phyloP scores from a whole-genome alignment of 352 stramenopile genomes.

The Globisporangium splendens region DNA sequence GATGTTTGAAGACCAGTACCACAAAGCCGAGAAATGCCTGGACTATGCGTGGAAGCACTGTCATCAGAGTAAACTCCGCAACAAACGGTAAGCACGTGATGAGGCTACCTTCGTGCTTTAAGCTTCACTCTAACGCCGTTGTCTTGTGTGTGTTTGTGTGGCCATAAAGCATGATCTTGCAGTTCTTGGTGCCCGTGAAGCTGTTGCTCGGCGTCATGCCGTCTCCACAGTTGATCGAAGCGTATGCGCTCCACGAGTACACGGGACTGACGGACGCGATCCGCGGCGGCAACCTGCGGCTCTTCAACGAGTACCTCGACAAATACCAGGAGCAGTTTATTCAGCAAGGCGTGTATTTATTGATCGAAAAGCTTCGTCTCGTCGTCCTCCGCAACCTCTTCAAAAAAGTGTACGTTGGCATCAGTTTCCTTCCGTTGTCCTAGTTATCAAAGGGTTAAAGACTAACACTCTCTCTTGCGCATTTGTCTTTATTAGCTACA shows the following conservation, averaged over 20 bases:
- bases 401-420: slow-evolving; percentile 90
- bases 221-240: slow-evolving; percentile 85
- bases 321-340: slow-evolving; percentile 91
- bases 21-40: slow-evolving; percentile 91
- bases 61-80: slow-evolving; percentile 74
- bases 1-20: slow-evolving; percentile 97
- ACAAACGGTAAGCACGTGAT: slow-evolving; percentile 68
- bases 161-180: slow-evolving; percentile 82
- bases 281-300: slow-evolving; percentile 87
- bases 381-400: slow-evolving; percentile 95
- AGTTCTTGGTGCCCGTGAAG: slow-evolving; percentile 94
- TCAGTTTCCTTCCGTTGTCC: too few relatives aligned
- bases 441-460: too few relatives aligned
- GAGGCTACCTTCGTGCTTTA: too few relatives aligned
- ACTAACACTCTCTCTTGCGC: neutral
- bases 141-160: neutral
- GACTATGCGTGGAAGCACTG: slow-evolving; percentile 93
- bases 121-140: too few relatives aligned
- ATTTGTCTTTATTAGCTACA: slow-evolving; percentile 35
- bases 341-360: slow-evolving; percentile 92
- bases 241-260: slow-evolving; percentile 88
- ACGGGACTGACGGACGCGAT: slow-evolving; percentile 89
- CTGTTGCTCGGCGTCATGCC: slow-evolving; percentile 92
- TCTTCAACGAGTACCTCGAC: slow-evolving; percentile 91
- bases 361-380: slow-evolving; percentile 95